Conservation (phyloP, 192 early-diverging fungal genomes). For the Backusella sp. region DNA sequence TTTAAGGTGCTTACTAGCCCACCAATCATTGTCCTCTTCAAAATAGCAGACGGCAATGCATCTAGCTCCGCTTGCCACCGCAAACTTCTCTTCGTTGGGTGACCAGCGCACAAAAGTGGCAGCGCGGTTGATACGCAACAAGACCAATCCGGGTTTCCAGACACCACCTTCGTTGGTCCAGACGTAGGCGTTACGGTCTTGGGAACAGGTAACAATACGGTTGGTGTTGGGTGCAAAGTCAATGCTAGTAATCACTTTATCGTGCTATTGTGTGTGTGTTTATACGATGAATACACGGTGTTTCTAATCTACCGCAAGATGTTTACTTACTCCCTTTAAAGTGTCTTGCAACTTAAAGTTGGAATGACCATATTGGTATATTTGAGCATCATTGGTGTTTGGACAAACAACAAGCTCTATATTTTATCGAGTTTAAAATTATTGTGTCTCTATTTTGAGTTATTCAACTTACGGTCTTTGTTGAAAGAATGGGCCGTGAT, state of each 20-base stretch:
- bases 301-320: not conserved
- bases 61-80: slow-evolving; percentile 90
- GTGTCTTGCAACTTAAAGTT: slow-evolving; percentile 66
- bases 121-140: slow-evolving; percentile 94
- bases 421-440: not conserved
- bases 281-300: not conserved
- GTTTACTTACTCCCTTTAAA: slow-evolving; percentile 62
- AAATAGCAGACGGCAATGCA: slow-evolving; percentile 94
- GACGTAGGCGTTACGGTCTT: slow-evolving; percentile 98
- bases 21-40: slow-evolving; percentile 96
- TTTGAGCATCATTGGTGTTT: slow-evolving; percentile 88
- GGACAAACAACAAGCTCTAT: slow-evolving; percentile 90
- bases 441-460: not conserved
- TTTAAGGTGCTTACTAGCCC: slow-evolving; percentile 93
- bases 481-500: slow-evolving; percentile 96
- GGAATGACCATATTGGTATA: slow-evolving; percentile 67
- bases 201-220: slow-evolving; percentile 94
- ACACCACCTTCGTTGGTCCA: slow-evolving; percentile 75
- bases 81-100: slow-evolving; percentile 97
- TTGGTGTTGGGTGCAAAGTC: slow-evolving; percentile 97
- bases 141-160: slow-evolving; percentile 92
- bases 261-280: slow-evolving; percentile 60
- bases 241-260: slow-evolving; percentile 91
- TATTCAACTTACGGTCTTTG: slow-evolving; percentile 59
- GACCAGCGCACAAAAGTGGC: slow-evolving; percentile 94